Evolutionary conservation across 768 basidiomycete genomes (phyloP), one percentile per base, ranked within the genome.

Genomic region (Agaricus blazei): DNA sequence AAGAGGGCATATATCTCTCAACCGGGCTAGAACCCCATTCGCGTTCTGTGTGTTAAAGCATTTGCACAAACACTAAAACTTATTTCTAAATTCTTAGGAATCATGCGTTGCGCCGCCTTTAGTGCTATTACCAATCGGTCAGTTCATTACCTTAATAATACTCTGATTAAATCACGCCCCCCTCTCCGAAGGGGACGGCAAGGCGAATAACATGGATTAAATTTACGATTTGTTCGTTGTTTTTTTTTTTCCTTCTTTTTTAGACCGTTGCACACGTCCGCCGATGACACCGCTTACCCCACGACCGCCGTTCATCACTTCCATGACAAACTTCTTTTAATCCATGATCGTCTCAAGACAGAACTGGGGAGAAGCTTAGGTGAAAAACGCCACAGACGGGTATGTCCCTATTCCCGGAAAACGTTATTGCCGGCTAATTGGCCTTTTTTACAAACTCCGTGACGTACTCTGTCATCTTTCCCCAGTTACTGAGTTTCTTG

Each of bases 281-380:
- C 71, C 45, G 77, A 71, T 41, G 77, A 84, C 61, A 69, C 78
- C 48, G 72, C 68, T 14, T 62, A 68, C 23, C 63, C 68, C 3
- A 62, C 68, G 27, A 83, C 84, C 0, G 85, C 90, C 4, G 83
- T 93, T 27, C 80, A 82, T 55, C 93, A 96, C 64, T 96, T 95
- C 65, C 72, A 92, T 60, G 90, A 93, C 62, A 96, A 95, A 68
- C 76, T 96, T 34, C 67, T 95, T 27, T 80, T 83, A 54, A 88
- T 96, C 55, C 76, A 72, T 40, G 82, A 82, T 45, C 74, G 81
- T 58, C 81, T 95, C 58, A 95, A 94, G 73, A 96, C 93, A 0
- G 78, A 73, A 8, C 76, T 77, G 2, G 93, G 90, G 3, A 85
- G 78, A 63, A 64, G 66, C 54, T 70, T 92, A 67, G 92, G 90